Base-by-base conservation (phyloP, 495 filamentous ascomycete genomes). In the Annulohypoxylon moriforme region DNA sequence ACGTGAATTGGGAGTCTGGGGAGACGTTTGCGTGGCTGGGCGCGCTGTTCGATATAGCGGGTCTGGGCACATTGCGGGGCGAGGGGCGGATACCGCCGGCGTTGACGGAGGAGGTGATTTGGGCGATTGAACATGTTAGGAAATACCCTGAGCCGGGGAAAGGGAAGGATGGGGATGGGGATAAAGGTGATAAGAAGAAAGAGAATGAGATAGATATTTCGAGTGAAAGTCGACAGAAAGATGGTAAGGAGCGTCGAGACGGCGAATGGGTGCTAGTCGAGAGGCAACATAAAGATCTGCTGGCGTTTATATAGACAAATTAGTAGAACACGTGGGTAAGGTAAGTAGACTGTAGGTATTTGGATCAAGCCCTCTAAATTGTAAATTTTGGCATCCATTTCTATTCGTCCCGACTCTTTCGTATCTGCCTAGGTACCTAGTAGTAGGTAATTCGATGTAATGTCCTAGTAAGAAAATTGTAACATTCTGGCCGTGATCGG, bases 121-220 rank as follows among this genome's bases (percentile, higher is more conserved):
- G 83, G 83, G 84, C 84, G 1, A 74, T 86, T 49, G 81, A 85
- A 67, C 73, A 86, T 78, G 20, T 85, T 13, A 78, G 68, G 59
- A 86, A 86, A 69, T 86, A 85, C 69, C 82, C 84, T 29, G 78
- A 81, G 71, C 81, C 79, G 4, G 81, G 72, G 29, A 78, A 77
- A 38, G 69, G 61, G 40, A 64, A 73, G 18, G 57, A 52, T 16
- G 60, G 47, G 18, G 33, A 69, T 29, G 60, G 42, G n/a, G n/a
- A n/a, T n/a, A n/a, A n/a, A n/a, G n/a, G n/a, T 16, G 42, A 68
- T n/a, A 3, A 20, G n/a, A 47, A 66, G 22, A 64, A 62, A 18
- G 52, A 13, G 13, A 67, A 68, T 47, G 14, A 5, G 4, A n/a
- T 3, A 33, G 25, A 47, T n/a, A 6, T 29, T 29, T 24, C 18